Conservation (phyloP, 306 rosid genomes). For the Vigna hirtella region DNA sequence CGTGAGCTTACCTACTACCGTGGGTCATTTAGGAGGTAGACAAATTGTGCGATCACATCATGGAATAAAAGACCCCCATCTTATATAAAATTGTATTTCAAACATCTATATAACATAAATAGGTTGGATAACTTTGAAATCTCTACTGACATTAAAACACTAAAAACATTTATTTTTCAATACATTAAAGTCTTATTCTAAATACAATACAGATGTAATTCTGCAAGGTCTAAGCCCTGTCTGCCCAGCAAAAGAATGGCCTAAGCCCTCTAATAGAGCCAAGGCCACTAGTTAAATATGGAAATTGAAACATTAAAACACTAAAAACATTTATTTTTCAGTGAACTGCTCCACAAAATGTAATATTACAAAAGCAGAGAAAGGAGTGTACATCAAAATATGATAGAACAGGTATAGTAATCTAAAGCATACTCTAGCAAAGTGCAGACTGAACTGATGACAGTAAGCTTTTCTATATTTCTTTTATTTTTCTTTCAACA, state of each 20-base stretch:
- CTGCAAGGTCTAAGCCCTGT: conserved; percentile 16
- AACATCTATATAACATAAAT: background rate
- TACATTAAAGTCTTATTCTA: background rate
- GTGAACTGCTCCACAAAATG: background rate
- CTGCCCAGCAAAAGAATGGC: background rate
- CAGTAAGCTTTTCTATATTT: too few relatives aligned
- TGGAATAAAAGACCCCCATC: background rate
- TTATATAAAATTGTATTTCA: background rate
- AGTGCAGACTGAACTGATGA: too few relatives aligned
- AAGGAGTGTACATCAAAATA: too few relatives aligned
- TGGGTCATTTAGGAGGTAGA: conserved; percentile 4
- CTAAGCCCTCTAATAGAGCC: background rate
- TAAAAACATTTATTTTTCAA: too few relatives aligned
- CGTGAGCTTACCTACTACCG: conserved; percentile 5
- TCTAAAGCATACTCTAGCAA: too few relatives aligned
- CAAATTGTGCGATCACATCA: background rate
- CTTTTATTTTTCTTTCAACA: too few relatives aligned
- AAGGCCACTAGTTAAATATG: conserved; percentile 22
- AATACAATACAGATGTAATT: background rate
- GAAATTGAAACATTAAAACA: conserved; percentile 4
- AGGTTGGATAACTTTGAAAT: background rate
- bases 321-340: background rate
- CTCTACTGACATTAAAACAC: background rate
- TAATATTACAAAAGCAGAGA: too few relatives aligned
- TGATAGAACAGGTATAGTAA: too few relatives aligned